Conservation (phyloP, 177 flowering plant genomes). For the Vitis hybrid region DNA sequence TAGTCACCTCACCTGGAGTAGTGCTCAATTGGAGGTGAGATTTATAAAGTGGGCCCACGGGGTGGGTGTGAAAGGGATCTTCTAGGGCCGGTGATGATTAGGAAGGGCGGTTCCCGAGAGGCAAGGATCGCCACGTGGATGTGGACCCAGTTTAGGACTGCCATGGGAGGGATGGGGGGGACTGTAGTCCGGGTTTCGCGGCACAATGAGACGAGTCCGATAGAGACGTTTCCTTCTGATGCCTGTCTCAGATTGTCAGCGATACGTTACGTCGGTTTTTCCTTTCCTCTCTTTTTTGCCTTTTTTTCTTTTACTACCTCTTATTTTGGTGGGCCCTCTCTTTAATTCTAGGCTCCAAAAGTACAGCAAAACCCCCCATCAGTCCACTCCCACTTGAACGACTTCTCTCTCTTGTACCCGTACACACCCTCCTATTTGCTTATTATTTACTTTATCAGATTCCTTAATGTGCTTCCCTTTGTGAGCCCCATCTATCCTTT, state of each 20-base stretch:
- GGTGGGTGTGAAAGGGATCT: too few species aligned
- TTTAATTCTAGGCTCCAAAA: too few species aligned
- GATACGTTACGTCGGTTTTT: constrained; percentile 58
- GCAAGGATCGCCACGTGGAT: not conserved
- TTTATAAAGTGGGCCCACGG: too few species aligned
- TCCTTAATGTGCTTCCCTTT: too few species aligned
- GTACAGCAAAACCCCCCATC: too few species aligned
- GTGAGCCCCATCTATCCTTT: too few species aligned
- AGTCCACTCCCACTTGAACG: too few species aligned
- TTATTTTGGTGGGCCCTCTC: not conserved
- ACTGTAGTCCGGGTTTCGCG: constrained; percentile 79
- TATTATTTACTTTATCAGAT: too few species aligned
- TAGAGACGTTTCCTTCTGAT: constrained; percentile 48
- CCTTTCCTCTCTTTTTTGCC: not conserved
- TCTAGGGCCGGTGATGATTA: not conserved
- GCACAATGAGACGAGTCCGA: constrained; percentile 58
- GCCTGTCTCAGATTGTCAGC: constrained; percentile 42
- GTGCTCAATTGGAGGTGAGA: too few species aligned
- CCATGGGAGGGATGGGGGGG: constrained; percentile 18
- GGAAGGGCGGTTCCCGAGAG: not conserved
- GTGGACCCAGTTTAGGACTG: constrained; percentile 6
- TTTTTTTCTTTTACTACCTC: constrained; percentile 6
- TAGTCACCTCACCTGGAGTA: too few species aligned
- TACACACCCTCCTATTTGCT: too few species aligned
- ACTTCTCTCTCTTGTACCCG: too few species aligned